Conservation (phyloP, 441 rosid genomes). For the Capsella rubella region DNA sequence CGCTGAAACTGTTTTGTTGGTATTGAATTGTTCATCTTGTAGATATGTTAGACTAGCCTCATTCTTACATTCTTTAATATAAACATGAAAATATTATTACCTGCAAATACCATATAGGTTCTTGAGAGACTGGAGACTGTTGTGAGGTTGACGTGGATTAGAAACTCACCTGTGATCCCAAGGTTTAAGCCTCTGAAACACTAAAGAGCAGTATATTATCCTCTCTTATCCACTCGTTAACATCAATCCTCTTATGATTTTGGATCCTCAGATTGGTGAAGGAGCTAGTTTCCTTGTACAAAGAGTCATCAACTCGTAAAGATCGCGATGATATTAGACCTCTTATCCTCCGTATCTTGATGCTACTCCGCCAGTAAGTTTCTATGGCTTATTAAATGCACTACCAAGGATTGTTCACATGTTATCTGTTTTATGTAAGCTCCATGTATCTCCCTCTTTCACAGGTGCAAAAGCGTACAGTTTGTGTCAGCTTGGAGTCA, state of each 20-base stretch:
- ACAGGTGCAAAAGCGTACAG: constrained; percentile 68
- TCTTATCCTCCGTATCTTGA: constrained; percentile 57
- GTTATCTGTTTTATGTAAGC: background rate
- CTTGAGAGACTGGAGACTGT: constrained; percentile 64
- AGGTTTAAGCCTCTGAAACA: constrained; percentile 48
- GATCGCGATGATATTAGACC: constrained; percentile 72
- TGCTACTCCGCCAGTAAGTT: constrained; percentile 72
- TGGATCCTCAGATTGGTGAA: constrained; percentile 69
- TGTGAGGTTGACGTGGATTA: constrained; percentile 78
- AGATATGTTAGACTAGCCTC: background rate
- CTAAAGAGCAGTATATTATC: constrained; percentile 33
- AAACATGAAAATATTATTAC: background rate
- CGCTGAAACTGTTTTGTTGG: constrained; percentile 80
- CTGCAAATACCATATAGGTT: constrained; percentile 57
- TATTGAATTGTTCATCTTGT: constrained; percentile 38
- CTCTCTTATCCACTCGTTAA: background rate
- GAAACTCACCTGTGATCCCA: constrained; percentile 69
- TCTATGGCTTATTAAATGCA: constrained; percentile 3
- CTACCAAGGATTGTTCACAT: constrained; percentile 1
- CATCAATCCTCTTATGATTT: constrained; percentile 14
- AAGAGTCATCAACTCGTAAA: constrained; percentile 69
- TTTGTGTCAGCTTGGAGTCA: constrained; percentile 70
- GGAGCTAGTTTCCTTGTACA: constrained; percentile 69
- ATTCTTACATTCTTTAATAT: background rate
- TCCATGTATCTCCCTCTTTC: background rate